Base-by-base conservation (phyloP, 2,329 filamentous ascomycete species). In the Trichoderma sp. region DNA sequence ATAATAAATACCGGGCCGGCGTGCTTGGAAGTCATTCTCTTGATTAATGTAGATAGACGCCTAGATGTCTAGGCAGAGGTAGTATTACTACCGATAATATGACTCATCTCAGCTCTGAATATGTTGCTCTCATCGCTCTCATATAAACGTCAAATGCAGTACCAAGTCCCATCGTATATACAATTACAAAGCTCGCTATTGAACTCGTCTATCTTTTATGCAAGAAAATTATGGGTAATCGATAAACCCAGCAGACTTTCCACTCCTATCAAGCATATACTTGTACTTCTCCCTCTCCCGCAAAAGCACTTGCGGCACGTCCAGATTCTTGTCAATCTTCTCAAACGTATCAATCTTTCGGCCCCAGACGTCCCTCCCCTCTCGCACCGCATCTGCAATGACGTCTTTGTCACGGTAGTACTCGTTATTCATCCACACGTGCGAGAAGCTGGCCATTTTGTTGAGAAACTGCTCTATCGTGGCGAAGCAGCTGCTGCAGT, bases 401-500 rank as follows among this genome's bases (percentile, higher is more conserved):
- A 81, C 81, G 49, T 81, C 77, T 55, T 76, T 77, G 69, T 88
- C 79, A 60, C 82, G 81, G 71, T 83, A 88, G 69, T 79, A 74
- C 11, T 82, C 79, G 21, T 79, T 80, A 71, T 89, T 88, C 79
- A 84, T 83, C 76, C 80, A 83, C 10, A 76, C 77, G 74, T 89
- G 87, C 21, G 85, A 87, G 76, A 88, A 88, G 68, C 83, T 84
- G 11, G 81, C 79, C 79, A 89, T 83, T 76, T 89, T 89, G 72
- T 81, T 83, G 57, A 86, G 77, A 72, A 89, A 80, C 75, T 88
- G 84, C 4, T 80, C 80, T 19, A 90, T 77, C 0, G 85, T 89
- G 21, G 81, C 78, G 75, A 89, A 89, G 78, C 88, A 90, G 68
- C 81, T 86, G 62, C 85, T 88, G 80, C 88, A 90, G 76, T 90